Conservation (phyloP, 2,329 filamentous ascomycete genomes). For the Beauveria medogensis region DNA sequence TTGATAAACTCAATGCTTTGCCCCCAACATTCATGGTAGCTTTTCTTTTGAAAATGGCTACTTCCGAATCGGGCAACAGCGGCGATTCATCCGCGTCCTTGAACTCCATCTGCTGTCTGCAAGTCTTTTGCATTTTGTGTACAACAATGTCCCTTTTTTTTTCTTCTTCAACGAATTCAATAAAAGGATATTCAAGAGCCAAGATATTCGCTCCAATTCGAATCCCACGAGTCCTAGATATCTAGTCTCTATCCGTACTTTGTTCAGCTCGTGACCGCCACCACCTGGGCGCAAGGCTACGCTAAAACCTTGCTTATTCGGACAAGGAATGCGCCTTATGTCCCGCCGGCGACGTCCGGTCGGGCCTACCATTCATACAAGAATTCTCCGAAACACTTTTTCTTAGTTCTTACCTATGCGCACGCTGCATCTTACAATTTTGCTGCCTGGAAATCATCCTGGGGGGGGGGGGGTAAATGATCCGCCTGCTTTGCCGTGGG, state of each 20-base stretch:
- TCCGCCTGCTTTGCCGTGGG: not conserved
- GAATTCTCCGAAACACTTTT: not conserved
- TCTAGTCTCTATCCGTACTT: not conserved
- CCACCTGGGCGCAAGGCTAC: not conserved
- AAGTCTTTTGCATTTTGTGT: not conserved
- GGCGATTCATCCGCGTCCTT: not conserved
- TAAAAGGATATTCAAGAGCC: not conserved
- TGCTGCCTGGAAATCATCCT: not conserved
- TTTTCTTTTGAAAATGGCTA: not conserved
- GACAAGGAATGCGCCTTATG: not conserved
- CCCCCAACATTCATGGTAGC: not conserved
- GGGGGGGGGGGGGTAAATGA: not conserved
- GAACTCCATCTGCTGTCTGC: no score
- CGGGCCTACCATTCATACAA: not conserved
- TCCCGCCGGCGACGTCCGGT: not conserved
- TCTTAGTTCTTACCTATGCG: no score
- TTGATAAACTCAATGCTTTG: not conserved
- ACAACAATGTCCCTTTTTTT: not conserved
- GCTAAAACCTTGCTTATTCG: not conserved
- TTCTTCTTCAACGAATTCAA: not conserved
- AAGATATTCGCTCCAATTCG: not conserved
- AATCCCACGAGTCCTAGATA: not conserved
- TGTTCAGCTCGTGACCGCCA: not conserved
- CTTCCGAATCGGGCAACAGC: not conserved
- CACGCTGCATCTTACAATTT: not conserved